A percentile compares a stretch with the other conserved stretches of the same genome.
Evolutionary conservation across 2,329 filamentous ascomycete genomes (phyloP).

Genomic region (Curvularia eragrostidis): DNA sequence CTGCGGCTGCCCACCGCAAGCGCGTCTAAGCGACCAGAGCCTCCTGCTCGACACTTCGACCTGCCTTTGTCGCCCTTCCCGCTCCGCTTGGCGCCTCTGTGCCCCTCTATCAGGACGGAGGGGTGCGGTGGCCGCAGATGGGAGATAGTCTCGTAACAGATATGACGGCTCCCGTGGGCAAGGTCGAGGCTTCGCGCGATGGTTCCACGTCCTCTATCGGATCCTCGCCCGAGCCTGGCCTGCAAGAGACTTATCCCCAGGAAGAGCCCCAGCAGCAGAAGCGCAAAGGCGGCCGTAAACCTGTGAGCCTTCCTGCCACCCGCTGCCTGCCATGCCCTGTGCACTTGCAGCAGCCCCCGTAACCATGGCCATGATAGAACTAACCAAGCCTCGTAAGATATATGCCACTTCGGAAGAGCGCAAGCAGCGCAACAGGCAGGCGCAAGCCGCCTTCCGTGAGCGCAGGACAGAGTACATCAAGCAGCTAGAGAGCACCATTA

Average conservation of each 20-base stretch:
- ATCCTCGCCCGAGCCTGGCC: constrained; percentile 57
- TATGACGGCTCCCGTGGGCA: constrained; percentile 55
- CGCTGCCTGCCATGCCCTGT: constrained; percentile 33
- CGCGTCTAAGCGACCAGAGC: constrained; percentile 49
- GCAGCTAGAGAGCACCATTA: constrained; percentile 96
- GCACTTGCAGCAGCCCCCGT: constrained; percentile 28
- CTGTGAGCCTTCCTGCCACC: constrained; percentile 66
- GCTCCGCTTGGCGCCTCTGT: constrained; percentile 43
- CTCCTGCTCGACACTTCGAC: constrained; percentile 31
- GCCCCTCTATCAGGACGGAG: constrained; percentile 48
- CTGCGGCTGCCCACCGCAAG: constrained; percentile 42
- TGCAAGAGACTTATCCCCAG: constrained; percentile 50
- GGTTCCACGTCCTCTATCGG: constrained; percentile 57
- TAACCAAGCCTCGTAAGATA: constrained; percentile 68
- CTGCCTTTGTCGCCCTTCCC: constrained; percentile 43
- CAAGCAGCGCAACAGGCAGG: constrained; percentile 96
- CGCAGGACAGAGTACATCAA: constrained; percentile 99
- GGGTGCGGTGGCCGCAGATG: constrained; percentile 58
- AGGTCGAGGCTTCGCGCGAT: constrained; percentile 54
- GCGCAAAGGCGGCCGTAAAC: constrained; percentile 96
- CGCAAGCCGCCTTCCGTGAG: constrained; percentile 96
- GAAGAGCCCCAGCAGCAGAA: constrained; percentile 70
- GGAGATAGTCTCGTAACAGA: constrained; percentile 56
- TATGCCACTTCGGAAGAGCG: constrained; percentile 98
- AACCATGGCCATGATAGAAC: constrained; percentile 46